Evolutionary conservation across 108 stramenopile species (phyloP).

Genomic region (Skeletonema marinoi): DNA sequence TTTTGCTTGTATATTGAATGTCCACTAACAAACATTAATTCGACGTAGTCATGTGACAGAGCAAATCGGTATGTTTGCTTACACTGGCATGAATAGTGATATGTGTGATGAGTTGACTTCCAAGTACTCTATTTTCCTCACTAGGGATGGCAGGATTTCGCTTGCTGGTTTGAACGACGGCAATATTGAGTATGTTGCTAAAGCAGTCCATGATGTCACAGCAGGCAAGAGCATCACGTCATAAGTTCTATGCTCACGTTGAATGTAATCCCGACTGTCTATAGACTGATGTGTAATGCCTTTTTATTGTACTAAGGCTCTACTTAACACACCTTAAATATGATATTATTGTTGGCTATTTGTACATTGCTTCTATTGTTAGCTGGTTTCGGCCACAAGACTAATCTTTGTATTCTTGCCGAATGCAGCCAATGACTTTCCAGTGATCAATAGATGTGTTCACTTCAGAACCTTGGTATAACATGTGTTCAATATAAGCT

Average conservation of each 20-base stretch:
- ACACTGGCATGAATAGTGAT: conserved; percentile 90
- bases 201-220: conserved; percentile 92
- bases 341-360: no score
- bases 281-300: background rate
- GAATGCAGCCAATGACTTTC: conserved; percentile 10
- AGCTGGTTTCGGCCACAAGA: no score
- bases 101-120: conserved; percentile 89
- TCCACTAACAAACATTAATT: no score
- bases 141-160: conserved; percentile 96
- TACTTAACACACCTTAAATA: background rate
- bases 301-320: background rate
- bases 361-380: no score
- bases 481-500: conserved; percentile 11
- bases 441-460: conserved; percentile 4
- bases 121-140: conserved; percentile 93
- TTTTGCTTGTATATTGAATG: no score
- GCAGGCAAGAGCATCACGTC: conserved; percentile 76
- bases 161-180: conserved; percentile 95
- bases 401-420: conserved; percentile 10
- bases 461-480: background rate
- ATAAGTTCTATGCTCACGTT: background rate
- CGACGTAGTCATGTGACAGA: conserved; percentile 79
- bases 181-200: conserved; percentile 94
- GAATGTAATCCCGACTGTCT: background rate
- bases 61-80: conserved; percentile 99